Evolutionary conservation across 345 rosid genomes (phyloP).

Genomic region (Syzygium grande): DNA sequence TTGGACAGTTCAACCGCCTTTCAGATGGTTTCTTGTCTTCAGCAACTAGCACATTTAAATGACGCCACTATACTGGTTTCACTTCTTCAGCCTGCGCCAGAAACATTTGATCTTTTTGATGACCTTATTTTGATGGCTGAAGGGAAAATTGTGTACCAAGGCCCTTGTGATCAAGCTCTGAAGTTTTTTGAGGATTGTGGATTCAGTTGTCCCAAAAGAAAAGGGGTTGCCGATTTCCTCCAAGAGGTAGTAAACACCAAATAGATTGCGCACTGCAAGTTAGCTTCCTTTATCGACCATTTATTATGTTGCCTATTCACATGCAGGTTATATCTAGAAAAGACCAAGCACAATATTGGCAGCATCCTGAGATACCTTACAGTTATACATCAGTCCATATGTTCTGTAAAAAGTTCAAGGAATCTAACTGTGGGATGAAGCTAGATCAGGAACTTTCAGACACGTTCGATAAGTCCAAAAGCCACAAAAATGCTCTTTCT

Average conservation of each 20-base stretch:
- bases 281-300: neutral
- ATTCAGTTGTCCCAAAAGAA: constrained; percentile 54
- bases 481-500: constrained; percentile 33
- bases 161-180: constrained; percentile 26
- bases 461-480: constrained; percentile 23
- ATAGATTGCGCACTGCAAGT: neutral
- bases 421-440: constrained; percentile 18
- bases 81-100: constrained; percentile 67
- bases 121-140: constrained; percentile 56
- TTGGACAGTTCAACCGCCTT: constrained; percentile 62
- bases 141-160: constrained; percentile 53
- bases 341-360: constrained; percentile 66
- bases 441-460: constrained; percentile 23
- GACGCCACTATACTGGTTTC: constrained; percentile 49
- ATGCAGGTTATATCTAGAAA: constrained; percentile 52
- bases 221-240: constrained; percentile 57
- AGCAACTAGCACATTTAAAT: constrained; percentile 50
- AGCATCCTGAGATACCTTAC: constrained; percentile 11
- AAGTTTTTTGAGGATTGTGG: constrained; percentile 53
- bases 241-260: constrained; percentile 33
- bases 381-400: constrained; percentile 27
- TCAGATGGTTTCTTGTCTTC: constrained; percentile 51
- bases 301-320: neutral
- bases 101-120: constrained; percentile 54
- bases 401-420: constrained; percentile 30